Evolutionary conservation across 140 eudicot genomes (phyloP).

Genomic region (Oenanthe javanica): DNA sequence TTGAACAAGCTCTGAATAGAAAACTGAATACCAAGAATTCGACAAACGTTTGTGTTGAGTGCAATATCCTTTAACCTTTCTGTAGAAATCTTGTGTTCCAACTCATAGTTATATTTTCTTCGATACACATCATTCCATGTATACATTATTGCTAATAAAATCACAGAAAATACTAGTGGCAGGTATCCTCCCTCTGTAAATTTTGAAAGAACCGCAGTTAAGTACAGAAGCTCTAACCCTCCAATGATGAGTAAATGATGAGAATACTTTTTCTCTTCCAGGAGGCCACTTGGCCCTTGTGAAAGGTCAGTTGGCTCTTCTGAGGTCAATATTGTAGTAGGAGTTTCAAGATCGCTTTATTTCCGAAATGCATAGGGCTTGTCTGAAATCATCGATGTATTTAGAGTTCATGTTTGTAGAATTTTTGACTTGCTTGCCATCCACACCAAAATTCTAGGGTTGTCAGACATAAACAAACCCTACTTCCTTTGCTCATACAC

Average conservation of each 20-base stretch:
- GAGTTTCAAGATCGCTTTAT: too few species aligned
- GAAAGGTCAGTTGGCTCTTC: too few species aligned
- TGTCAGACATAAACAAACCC: too few species aligned
- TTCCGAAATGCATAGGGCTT: too few species aligned
- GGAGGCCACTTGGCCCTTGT: too few species aligned
- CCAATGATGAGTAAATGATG: not conserved
- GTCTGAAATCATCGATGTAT: too few species aligned
- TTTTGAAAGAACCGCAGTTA: constrained; percentile 1
- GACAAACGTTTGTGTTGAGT: not conserved
- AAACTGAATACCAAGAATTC: not conserved
- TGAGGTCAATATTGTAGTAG: too few species aligned
- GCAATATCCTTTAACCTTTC: not conserved
- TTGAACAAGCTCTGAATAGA: constrained; percentile 5
- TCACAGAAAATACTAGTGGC: not conserved
- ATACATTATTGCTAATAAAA: not conserved
- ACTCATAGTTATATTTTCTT: not conserved
- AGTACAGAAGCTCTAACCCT: not conserved
- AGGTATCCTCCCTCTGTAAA: not conserved
- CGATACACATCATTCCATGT: constrained; percentile 8
- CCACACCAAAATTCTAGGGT: too few species aligned
- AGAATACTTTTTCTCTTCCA: too few species aligned
- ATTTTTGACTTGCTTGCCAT: too few species aligned
- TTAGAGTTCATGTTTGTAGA: too few species aligned
- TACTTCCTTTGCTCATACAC: not conserved
- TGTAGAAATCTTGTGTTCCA: not conserved